Evolutionary conservation across 202 grass and related monocot genomes (phyloP).

Genomic region (Brachypodium distachyon): DNA sequence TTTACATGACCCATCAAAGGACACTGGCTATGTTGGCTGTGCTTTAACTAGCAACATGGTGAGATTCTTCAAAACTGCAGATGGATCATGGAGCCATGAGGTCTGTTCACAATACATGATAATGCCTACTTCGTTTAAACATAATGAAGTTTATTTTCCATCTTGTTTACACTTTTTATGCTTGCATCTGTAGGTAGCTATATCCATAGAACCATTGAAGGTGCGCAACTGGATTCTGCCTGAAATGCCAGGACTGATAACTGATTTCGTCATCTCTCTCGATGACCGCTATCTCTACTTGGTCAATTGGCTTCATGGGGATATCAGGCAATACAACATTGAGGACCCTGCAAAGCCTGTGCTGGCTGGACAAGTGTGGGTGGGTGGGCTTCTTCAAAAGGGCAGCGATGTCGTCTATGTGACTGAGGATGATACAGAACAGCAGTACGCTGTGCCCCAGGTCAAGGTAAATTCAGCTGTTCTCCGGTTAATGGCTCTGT

Average conservation of each 20-base stretch:
- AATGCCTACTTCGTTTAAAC: background rate
- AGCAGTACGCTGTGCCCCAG: slow-evolving; percentile 63
- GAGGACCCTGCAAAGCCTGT: slow-evolving; percentile 79
- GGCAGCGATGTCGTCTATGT: slow-evolving; percentile 64
- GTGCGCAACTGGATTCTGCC: slow-evolving; percentile 86
- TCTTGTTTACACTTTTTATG: background rate
- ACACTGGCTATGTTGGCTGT: slow-evolving; percentile 80
- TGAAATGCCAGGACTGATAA: slow-evolving; percentile 95
- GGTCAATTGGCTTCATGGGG: slow-evolving; percentile 95
- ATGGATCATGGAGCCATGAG: slow-evolving; percentile 89
- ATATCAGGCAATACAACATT: slow-evolving; percentile 93
- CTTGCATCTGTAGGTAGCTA: slow-evolving; percentile 36
- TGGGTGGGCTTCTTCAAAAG: slow-evolving; percentile 86
- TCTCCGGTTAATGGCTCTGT: background rate
- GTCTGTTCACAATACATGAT: slow-evolving; percentile 27
- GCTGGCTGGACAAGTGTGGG: slow-evolving; percentile 80
- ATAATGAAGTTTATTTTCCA: background rate
- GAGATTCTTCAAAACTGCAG: slow-evolving; percentile 72
- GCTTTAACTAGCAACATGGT: slow-evolving; percentile 93
- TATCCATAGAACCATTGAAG: slow-evolving; percentile 65
- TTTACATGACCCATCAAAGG: slow-evolving; percentile 92
- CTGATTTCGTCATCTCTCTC: slow-evolving; percentile 83
- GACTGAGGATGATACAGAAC: slow-evolving; percentile 54
- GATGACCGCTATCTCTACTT: slow-evolving; percentile 86
- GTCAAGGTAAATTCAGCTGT: slow-evolving; percentile 52